Evolutionary conservation across 768 basidiomycete genomes (phyloP).

Genomic region (Lanmaoa rubissima): DNA sequence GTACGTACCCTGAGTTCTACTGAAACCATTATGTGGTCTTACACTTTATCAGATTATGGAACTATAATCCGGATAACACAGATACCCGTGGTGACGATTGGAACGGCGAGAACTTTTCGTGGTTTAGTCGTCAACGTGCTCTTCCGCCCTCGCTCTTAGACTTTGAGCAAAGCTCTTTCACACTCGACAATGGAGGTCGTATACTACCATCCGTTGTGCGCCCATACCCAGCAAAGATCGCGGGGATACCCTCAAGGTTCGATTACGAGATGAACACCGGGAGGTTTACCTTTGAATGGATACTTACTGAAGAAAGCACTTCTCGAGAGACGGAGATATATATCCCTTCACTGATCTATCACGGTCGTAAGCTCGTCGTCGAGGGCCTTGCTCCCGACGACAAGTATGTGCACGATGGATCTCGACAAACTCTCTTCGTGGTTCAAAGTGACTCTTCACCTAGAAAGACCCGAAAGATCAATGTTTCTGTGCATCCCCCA

Average conservation of each 20-base stretch:
- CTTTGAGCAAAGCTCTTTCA: constrained; percentile 58
- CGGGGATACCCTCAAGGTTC: constrained; percentile 75
- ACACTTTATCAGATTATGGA: constrained; percentile 69
- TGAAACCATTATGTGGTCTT: background rate
- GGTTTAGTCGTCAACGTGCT: constrained; percentile 71
- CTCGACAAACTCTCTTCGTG: constrained; percentile 74
- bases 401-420: constrained; percentile 56
- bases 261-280: constrained; percentile 80
- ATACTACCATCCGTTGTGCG: constrained; percentile 79
- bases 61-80: constrained; percentile 86
- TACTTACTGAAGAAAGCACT: constrained; percentile 14
- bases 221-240: constrained; percentile 88
- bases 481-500: constrained; percentile 56
- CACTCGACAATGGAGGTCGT: constrained; percentile 80
- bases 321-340: constrained; percentile 81
- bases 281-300: constrained; percentile 64
- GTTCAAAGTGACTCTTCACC: constrained; percentile 43
- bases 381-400: constrained; percentile 53
- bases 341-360: constrained; percentile 61
- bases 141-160: constrained; percentile 54
- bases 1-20: constrained; percentile 44
- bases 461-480: constrained; percentile 47
- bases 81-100: constrained; percentile 81
- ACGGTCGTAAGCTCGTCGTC: constrained; percentile 56
- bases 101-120: constrained; percentile 98